A percentile compares a stretch with the other conserved stretches of the same genome.
These are phyloP conservation scores for Primulina tabacum DNA, from an alignment of 257 asterid species.

Conservation along the genomic window DNA sequence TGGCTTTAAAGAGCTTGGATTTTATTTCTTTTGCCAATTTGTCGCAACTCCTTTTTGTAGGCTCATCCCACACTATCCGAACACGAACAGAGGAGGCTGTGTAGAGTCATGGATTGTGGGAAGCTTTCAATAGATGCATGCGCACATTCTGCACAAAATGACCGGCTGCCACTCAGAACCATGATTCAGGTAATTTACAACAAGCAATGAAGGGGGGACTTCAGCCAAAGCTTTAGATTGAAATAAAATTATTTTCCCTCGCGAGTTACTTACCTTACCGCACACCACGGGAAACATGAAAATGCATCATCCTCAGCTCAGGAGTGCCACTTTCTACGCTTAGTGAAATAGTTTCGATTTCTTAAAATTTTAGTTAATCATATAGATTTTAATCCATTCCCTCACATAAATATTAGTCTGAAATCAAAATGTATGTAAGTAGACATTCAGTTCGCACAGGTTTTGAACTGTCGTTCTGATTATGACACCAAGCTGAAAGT, in stretches of 20 bases:
- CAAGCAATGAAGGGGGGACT: too few relatives aligned
- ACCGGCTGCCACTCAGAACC: slow-evolving; percentile 82
- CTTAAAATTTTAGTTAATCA: too few relatives aligned
- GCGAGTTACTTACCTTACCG: not conserved
- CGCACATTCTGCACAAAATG: slow-evolving; percentile 85
- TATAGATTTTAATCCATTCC: too few relatives aligned
- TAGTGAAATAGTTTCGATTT: too few relatives aligned
- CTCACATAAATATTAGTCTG: too few relatives aligned
- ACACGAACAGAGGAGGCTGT: slow-evolving; percentile 68
- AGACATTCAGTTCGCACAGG: too few relatives aligned
- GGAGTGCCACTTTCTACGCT: too few relatives aligned
- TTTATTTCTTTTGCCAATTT: not conserved
- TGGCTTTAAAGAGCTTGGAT: not conserved
- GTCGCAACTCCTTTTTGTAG: slow-evolving; percentile 28
- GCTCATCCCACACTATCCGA: slow-evolving; percentile 69
- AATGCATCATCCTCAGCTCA: too few relatives aligned
- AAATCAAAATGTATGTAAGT: too few relatives aligned
- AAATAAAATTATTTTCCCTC: not conserved
- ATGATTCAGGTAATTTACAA: slow-evolving; percentile 57
- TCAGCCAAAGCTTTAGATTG: not conserved
- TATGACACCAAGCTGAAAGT: not conserved
- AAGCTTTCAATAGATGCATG: slow-evolving; percentile 88
- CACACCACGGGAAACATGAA: too few relatives aligned
- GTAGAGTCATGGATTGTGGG: slow-evolving; percentile 70
- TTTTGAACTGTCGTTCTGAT: not conserved